These are phyloP conservation scores for Lolium rigidum DNA, from an alignment of 176 grass and related monocot species.

Conservation along the genomic window DNA sequence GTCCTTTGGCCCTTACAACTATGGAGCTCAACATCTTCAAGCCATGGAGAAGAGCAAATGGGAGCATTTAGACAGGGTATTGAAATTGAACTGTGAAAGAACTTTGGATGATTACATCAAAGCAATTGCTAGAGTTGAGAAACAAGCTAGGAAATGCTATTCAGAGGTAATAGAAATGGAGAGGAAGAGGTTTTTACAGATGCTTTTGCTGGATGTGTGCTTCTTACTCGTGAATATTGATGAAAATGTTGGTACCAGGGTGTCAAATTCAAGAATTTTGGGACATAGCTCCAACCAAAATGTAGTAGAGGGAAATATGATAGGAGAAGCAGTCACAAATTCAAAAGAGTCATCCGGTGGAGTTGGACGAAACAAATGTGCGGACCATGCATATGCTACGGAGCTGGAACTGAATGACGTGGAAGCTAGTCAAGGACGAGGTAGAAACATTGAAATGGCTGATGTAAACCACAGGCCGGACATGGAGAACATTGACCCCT, in stretches of 20 bases:
- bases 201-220: constrained; percentile 39
- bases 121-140: not conserved
- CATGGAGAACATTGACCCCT: not conserved
- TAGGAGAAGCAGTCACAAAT: not conserved
- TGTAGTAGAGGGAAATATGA: not conserved
- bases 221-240: not conserved
- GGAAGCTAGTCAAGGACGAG: not conserved
- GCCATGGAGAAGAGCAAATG: not conserved
- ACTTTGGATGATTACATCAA: not conserved
- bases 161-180: not conserved
- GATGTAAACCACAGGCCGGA: not conserved
- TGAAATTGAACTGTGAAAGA: not conserved
- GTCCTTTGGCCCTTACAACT: not conserved
- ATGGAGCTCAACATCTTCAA: not conserved
- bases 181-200: not conserved
- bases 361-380: not conserved
- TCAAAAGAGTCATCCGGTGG: not conserved
- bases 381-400: not conserved
- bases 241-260: not conserved
- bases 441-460: not conserved
- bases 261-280: not conserved
- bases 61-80: not conserved
- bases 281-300: not conserved
- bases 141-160: not conserved
- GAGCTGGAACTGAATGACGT: not conserved